Evolutionary conservation across 129 eudicot species (phyloP).

Genomic region (Arctium lappa): DNA sequence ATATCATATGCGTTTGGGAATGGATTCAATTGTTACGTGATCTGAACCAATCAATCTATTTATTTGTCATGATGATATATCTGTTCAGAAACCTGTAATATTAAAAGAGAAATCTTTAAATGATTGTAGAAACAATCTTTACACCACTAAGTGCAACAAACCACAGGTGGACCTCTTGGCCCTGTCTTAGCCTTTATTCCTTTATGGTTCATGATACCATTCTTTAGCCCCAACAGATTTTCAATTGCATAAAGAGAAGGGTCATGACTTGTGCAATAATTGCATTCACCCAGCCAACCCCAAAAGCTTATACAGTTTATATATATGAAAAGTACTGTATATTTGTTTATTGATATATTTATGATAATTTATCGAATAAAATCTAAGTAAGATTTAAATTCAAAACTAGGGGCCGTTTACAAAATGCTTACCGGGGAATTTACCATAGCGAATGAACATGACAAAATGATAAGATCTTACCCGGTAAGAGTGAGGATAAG

Average conservation of each 20-base stretch:
- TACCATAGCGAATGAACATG: no score
- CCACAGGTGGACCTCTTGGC: constrained; percentile 33
- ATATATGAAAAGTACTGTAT: not conserved
- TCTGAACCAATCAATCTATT: not conserved
- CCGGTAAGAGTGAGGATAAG: no score
- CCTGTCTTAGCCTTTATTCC: constrained; percentile 14
- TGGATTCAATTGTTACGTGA: not conserved
- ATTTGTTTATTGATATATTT: not conserved
- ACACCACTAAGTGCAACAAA: constrained; percentile 27
- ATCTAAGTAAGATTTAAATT: not conserved
- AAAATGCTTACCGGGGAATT: no score
- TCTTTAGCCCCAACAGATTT: constrained; percentile 5
- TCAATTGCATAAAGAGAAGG: constrained; percentile 21
- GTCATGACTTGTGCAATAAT: not conserved
- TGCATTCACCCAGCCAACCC: not conserved
- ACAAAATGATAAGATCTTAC: no score
- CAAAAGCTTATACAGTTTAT: not conserved
- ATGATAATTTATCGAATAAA: no score
- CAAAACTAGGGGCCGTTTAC: no score
- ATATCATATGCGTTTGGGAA: not conserved
- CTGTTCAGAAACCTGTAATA: not conserved
- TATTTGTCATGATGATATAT: not conserved
- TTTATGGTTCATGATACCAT: constrained; percentile 13
- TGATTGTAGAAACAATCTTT: constrained; percentile 22
- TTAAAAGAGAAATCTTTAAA: not conserved